Base-by-base conservation (phyloP, 805 yeast species). In the Saturnispora silvae region DNA sequence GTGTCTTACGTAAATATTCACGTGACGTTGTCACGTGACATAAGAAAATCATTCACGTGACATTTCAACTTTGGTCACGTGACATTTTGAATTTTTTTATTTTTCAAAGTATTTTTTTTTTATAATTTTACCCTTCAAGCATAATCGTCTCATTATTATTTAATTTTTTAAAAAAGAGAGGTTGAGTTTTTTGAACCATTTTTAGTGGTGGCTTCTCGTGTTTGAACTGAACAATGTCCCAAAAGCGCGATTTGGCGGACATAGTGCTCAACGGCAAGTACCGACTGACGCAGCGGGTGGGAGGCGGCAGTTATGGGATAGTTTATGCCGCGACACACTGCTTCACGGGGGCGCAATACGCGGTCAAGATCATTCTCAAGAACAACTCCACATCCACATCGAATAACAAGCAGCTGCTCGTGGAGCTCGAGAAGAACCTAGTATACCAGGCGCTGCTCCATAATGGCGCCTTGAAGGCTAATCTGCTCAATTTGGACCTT, bases 271-370 rank as follows among this genome's bases (percentile, higher is more conserved):
- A 58, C 44, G 53, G 56, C 45, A 59, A 63, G 19, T 63, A 61
- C 45, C 61, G 59, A 40, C 57, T 72, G 48, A 63, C 65, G 40
- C 61, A 59, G 41, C 68, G 72, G 46, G 68, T 80, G 9, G 95
- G 95, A 6, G 71, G 89, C 0, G 96, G 96, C 20, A 86, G 94
- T 17, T 85, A 78, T 50, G 94, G 94, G 4, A 64, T 80, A 23
- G 89, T 85, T 6, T 83, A 80, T 61, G 64, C 72, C 14, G 86
- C 83, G 3, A 57, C 67, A 41, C 80, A 84, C 51, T 45, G 65
- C 16, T 50, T 47, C 30, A 67, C 79, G 0, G 65, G 68, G 14
- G 57, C 63, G 33, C 58, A 63, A 16, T 76, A 64, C 48, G 95
- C 95, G 2, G 72, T 86, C 42, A 85, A 85, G 53, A 75, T 80